phyloP scores from a whole-genome alignment of 495 filamentous ascomycete genomes.

The Neurospora sp. region DNA sequence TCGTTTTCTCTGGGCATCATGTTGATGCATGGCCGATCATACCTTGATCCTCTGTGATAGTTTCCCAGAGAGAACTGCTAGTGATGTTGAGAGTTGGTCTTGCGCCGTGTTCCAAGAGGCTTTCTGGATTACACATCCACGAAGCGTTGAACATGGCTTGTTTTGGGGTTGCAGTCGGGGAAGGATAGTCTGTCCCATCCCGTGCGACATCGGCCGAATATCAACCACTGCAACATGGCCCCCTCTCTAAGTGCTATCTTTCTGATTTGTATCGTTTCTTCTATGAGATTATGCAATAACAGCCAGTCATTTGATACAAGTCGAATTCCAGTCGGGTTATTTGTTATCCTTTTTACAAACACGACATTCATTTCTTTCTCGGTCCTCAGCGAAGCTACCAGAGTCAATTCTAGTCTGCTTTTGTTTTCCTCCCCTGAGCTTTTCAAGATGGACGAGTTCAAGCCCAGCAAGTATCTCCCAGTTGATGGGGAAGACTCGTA shows the following conservation, averaged over 20 bases:
- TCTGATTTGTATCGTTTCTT: neutral
- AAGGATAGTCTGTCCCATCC: neutral
- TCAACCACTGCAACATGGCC: neutral
- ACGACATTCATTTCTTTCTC: neutral
- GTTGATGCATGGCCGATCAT: neutral
- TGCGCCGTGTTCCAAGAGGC: neutral
- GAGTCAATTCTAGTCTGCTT: neutral
- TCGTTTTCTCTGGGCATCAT: neutral
- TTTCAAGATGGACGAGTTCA: neutral
- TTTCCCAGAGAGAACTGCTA: neutral
- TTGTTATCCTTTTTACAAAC: neutral
- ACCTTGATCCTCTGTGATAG: neutral
- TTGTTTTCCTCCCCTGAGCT: neutral
- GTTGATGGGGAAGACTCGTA: neutral
- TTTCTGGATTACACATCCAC: neutral
- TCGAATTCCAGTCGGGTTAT: neutral
- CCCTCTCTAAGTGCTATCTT: neutral
- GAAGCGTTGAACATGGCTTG: neutral
- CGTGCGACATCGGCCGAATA: neutral
- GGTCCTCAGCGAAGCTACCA: neutral
- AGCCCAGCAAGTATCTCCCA: neutral
- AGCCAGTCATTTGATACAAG: neutral
- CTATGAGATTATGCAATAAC: neutral
- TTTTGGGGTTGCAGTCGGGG: neutral
- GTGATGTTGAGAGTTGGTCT: neutral